Base-by-base conservation (phyloP, 1,139 yeast genomes). In the Yamadazyma diddensiae region DNA sequence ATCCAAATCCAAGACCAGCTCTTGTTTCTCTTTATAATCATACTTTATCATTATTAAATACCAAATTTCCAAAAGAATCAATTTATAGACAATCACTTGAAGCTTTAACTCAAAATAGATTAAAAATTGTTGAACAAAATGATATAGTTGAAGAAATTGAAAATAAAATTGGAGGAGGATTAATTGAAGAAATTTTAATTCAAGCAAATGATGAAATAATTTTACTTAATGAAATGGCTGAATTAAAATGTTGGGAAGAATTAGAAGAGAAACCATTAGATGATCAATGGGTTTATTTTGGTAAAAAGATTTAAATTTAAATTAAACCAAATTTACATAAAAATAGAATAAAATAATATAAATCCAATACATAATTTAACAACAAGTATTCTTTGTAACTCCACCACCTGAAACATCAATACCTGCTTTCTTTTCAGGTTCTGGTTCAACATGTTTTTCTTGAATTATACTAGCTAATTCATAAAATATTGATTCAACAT, bases 401-500 rank as follows among this genome's bases (percentile, higher is more conserved):
- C 48, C 46, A 28, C 50, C 36, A 31, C 56, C 56, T 18, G 68
- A 59, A 36, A 74, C 77, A 44, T 73, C 73, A 35, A 74, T 56
- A 20, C 74, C 75, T 21, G 57, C 42, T 12, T 37, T 30, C 29
- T 45, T 45, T 33, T 42, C 49, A 10, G 45, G 45, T 29, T 43
- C 47, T 15, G 43, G 26, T 35, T 70, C 73, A 26, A 70, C 76
- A 51, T 81, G 79, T 57, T 82, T 84, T 37, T 85, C 94, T 64
- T 85, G 86, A 53, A 87, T 86, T 49, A 84, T 71, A 30, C 85
- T 78, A n/a, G 97, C 95, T 53, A 92, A 76, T 47, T 86, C 86
- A 62, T 84, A 81, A 66, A 92, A 92, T 34, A 94, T 82, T 37
- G 88, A 86, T 52, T 87, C 95, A 41, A 92, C 98, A 54, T 90